Conservation (phyloP, 23 red algal species). For the Gracilaria gracilis region DNA sequence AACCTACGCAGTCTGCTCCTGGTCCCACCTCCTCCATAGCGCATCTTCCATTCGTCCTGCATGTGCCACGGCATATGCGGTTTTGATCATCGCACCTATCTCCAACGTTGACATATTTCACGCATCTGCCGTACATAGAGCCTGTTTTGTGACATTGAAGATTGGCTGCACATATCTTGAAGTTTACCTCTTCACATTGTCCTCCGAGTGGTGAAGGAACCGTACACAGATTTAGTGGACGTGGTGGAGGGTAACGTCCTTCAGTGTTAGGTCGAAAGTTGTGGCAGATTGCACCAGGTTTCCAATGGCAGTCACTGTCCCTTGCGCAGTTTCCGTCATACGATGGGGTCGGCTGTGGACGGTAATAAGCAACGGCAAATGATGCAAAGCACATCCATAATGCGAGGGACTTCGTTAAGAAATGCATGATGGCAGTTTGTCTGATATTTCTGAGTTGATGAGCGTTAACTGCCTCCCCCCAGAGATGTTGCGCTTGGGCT, state of each 20-base stretch:
- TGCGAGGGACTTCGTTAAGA: neutral
- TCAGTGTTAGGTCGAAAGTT: neutral
- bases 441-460: too few species aligned
- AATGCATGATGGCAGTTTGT: too few species aligned
- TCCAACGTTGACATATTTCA: neutral
- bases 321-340: neutral
- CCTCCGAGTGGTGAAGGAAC: neutral
- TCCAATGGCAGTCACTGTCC: neutral
- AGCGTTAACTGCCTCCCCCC: too few species aligned
- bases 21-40: neutral
- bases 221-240: neutral
- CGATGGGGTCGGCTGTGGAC: neutral
- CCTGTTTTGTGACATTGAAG: neutral
- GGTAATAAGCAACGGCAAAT: neutral
- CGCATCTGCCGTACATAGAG: neutral
- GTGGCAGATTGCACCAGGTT: neutral
- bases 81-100: neutral
- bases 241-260: neutral
- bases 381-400: slow-evolving; percentile 1
- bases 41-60: neutral
- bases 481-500: too few species aligned
- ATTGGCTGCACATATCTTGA: neutral
- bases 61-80: neutral
- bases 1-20: neutral
- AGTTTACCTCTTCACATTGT: neutral